phyloP scores from a whole-genome alignment of 257 asterid genomes.

The Penstemon davidsonii region DNA sequence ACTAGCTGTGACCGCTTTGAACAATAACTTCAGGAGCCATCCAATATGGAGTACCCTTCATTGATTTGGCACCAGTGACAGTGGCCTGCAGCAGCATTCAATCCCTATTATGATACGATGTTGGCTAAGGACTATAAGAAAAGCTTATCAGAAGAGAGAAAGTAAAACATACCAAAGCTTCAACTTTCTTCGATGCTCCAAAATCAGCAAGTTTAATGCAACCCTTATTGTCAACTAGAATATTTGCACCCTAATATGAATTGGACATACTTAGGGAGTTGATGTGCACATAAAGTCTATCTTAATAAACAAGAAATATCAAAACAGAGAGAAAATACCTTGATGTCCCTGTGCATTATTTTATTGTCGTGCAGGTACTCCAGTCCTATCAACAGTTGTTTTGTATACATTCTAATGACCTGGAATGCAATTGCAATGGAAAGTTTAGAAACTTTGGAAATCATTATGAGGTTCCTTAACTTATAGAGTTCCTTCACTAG shows the following conservation, averaged over 20 bases:
- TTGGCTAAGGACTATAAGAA: constrained; percentile 21
- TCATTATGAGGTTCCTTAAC: constrained; percentile 10
- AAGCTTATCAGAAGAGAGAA: constrained; percentile 3
- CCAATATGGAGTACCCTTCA: constrained; percentile 99
- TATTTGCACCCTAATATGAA: constrained; percentile 75
- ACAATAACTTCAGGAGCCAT: constrained; percentile 98
- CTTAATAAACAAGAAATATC: background rate
- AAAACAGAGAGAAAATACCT: constrained; percentile 45
- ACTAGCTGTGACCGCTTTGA: constrained; percentile 92
- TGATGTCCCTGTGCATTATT: constrained; percentile 92
- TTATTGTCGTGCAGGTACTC: constrained; percentile 83
- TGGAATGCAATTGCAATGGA: constrained; percentile 34
- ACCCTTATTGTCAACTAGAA: constrained; percentile 91
- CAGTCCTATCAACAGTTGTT: constrained; percentile 72
- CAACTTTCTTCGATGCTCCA: constrained; percentile 97
- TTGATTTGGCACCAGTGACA: constrained; percentile 86
- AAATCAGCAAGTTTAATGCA: constrained; percentile 95
- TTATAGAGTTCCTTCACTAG: background rate
- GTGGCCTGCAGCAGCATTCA: constrained; percentile 61
- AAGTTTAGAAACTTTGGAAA: background rate
- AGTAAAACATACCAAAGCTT: constrained; percentile 65
- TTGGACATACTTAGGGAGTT: constrained; percentile 11
- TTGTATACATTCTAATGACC: constrained; percentile 89
- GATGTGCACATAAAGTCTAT: constrained; percentile 4
- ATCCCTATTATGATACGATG: constrained; percentile 9